Evolutionary conservation across 495 filamentous ascomycete species (phyloP).

Genomic region (Acidomyces sp.): DNA sequence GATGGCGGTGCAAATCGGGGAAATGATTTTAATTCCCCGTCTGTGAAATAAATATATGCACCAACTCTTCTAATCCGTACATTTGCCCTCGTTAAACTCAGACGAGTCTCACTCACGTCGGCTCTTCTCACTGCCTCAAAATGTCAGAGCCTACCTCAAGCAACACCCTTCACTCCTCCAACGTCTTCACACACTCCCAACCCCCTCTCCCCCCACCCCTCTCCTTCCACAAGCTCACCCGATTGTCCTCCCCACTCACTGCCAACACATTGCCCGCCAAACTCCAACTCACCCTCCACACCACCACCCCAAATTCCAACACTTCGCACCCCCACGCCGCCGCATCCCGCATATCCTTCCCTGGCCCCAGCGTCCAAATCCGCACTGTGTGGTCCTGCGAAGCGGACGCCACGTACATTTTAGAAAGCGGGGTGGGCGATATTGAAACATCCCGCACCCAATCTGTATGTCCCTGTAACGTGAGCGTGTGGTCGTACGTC

Average conservation of each 20-base stretch:
- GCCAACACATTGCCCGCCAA: conserved; percentile 94
- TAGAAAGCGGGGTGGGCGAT: conserved; percentile 84
- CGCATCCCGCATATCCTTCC: conserved; percentile 17
- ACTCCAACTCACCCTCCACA: conserved; percentile 97
- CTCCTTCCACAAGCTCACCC: conserved; percentile 84
- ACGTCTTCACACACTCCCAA: conserved; percentile 92
- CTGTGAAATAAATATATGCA: too few relatives aligned
- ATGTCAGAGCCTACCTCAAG: too few relatives aligned
- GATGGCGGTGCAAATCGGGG: too few relatives aligned
- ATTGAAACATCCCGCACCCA: conserved; percentile 98
- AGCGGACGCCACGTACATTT: conserved; percentile 87
- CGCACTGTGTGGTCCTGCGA: conserved; percentile 93
- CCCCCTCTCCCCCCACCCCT: conserved; percentile 57
- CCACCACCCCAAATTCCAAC: conserved; percentile 70
- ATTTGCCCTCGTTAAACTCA: too few relatives aligned
- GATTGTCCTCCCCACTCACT: conserved; percentile 88
- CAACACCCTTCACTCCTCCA: too few relatives aligned
- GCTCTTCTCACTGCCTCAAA: too few relatives aligned
- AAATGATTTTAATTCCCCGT: too few relatives aligned
- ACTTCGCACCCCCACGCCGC: conserved; percentile 61
- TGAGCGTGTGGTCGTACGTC: conserved; percentile 39
- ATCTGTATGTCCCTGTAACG: conserved; percentile 69
- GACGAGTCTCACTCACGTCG: too few relatives aligned
- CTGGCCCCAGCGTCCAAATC: conserved; percentile 70
- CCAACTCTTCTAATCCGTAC: too few relatives aligned